These are phyloP conservation scores for Glycine tomentella DNA, from an alignment of 306 rosid species.

Conservation along the genomic window DNA sequence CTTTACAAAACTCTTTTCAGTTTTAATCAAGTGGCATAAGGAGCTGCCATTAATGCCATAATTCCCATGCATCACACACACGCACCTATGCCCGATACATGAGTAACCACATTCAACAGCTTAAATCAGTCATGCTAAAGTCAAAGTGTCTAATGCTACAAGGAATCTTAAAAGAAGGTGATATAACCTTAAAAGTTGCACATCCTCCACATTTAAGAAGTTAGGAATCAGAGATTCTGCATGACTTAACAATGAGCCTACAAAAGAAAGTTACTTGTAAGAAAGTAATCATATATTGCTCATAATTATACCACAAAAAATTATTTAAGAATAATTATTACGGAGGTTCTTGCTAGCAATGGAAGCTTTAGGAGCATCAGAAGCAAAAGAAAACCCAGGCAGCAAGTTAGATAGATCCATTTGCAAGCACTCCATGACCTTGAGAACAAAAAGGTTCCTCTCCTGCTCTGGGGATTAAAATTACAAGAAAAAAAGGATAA, in stretches of 20 bases:
- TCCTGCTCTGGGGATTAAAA: slow-evolving; percentile 81
- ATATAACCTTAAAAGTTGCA: slow-evolving; percentile 82
- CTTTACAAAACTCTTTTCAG: background rate
- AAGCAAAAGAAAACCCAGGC: slow-evolving; percentile 73
- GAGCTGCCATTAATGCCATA: background rate
- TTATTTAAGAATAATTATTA: slow-evolving; percentile 52
- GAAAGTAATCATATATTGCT: slow-evolving; percentile 41
- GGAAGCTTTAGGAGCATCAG: slow-evolving; percentile 69
- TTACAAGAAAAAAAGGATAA: slow-evolving; percentile 27
- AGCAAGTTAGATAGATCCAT: slow-evolving; percentile 65
- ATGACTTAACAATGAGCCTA: slow-evolving; percentile 90
- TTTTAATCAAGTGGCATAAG: slow-evolving; percentile 23
- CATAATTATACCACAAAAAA: slow-evolving; percentile 25
- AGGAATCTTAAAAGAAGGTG: slow-evolving; percentile 26
- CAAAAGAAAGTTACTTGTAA: slow-evolving; percentile 52
- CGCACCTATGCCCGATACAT: background rate
- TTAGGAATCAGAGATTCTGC: slow-evolving; percentile 94
- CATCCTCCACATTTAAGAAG: slow-evolving; percentile 82
- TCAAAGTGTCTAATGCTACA: background rate
- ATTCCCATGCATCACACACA: slow-evolving; percentile 1
- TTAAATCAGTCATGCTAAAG: slow-evolving; percentile 42
- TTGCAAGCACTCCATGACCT: slow-evolving; percentile 85
- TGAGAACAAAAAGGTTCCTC: slow-evolving; percentile 81
- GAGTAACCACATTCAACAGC: background rate
- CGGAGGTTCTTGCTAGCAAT: slow-evolving; percentile 80